Evolutionary conservation across 23 red algal species (phyloP), one percentile per base, ranked within the genome.

Genomic region (Porphyridium purpureum): DNA sequence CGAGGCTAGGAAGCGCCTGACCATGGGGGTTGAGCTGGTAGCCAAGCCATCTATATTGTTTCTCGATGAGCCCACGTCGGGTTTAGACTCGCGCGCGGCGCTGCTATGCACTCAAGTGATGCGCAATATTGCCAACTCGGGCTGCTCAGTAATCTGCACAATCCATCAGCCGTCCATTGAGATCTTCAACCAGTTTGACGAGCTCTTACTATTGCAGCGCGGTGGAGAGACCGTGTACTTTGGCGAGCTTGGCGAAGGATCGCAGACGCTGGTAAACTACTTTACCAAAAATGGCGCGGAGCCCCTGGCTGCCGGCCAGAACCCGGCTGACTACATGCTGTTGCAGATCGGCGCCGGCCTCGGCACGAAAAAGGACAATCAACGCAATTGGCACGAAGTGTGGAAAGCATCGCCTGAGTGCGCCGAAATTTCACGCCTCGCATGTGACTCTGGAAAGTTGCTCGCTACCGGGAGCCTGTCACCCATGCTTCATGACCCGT

Each of bases 281-380:
- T 78, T 78, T 78, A 35, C 42, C 7, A 17, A 50, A 7, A 69
- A 78, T 40, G 72, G 72, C 30, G 72, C 72, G 21, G 40, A 54
- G 11, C 60, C 72, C n/a, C 31, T 78, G 14, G 4, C 26, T 21
- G 47, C 57, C 3, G 7, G 50, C 29, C 24, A 22, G 17, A 78
- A 78, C 46, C 72, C 72, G 8, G 72, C 72, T 0, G 72, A 78
- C 20, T 67, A 67, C 33, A 78, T 78, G 72, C 51, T 78, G n/a
- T 27, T 47, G n/a, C 29, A 59, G 8, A 27, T 67, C 25, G 59
- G 24, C 17, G 60, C 35, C 4, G 62, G 44, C 25, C 27, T 78
- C 6, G 7, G 42, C 31, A 1, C 20, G 17, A 3, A 8, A 2
- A 3, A 40, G 8, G 6, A 21, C 23, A 23, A 15, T 23, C 3